These are phyloP conservation scores for Zygoascus sp. DNA, from an alignment of 1,139 yeast genomes.

Conservation along the genomic window DNA sequence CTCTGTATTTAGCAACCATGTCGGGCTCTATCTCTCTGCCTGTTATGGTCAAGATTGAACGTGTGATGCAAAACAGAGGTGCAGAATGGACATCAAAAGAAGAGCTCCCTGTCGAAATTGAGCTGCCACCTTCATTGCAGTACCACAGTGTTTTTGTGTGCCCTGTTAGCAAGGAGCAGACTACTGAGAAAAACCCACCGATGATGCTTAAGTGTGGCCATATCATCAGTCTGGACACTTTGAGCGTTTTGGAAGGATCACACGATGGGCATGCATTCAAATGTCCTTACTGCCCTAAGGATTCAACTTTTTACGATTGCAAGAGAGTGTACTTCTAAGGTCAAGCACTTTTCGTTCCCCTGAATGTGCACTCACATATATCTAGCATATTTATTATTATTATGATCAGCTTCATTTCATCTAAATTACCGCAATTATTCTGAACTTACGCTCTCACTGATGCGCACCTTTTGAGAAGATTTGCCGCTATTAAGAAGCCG, in stretches of 20 bases:
- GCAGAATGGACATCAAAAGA: conserved; percentile 54
- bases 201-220: conserved; percentile 63
- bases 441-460: too few relatives aligned
- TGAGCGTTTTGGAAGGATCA: conserved; percentile 37
- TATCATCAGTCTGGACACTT: conserved; percentile 50
- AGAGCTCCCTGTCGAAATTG: conserved; percentile 59
- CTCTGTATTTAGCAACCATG: conserved; percentile 59
- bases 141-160: conserved; percentile 88
- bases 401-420: conserved; percentile 2
- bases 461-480: too few relatives aligned
- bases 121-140: conserved; percentile 46
- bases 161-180: conserved; percentile 85
- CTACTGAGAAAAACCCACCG: conserved; percentile 56
- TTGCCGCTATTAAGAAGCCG: too few relatives aligned
- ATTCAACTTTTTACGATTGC: conserved; percentile 30
- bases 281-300: conserved; percentile 64
- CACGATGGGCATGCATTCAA: conserved; percentile 43
- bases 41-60: conserved; percentile 60
- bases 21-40: conserved; percentile 75
- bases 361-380: background rate
- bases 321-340: conserved; percentile 30
- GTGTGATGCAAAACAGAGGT: conserved; percentile 43
- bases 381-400: background rate
- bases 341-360: background rate
- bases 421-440: too few relatives aligned